phyloP scores from a whole-genome alignment of 805 yeast genomes.

The Candida boleticola region DNA sequence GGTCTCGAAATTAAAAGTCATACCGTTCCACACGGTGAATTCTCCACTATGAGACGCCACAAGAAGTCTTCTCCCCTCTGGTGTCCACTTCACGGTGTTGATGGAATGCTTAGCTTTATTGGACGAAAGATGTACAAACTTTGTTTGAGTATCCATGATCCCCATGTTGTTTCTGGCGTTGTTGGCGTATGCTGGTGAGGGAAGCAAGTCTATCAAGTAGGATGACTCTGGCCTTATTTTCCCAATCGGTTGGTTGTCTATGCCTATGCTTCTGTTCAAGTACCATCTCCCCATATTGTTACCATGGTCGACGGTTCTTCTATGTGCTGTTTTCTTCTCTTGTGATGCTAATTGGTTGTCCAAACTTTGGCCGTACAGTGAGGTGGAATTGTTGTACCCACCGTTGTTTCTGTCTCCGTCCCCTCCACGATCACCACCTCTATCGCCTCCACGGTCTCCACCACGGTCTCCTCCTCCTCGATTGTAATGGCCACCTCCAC shows the following conservation, averaged over 20 bases:
- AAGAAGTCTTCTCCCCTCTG: slow-evolving; percentile 86
- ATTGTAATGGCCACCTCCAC: not conserved
- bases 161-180: slow-evolving; percentile 37
- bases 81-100: slow-evolving; percentile 92
- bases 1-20: slow-evolving; percentile 92
- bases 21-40: slow-evolving; percentile 95
- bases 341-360: slow-evolving; percentile 46
- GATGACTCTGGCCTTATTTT: slow-evolving; percentile 66
- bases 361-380: slow-evolving; percentile 23
- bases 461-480: slow-evolving; percentile 1
- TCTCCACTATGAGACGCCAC: slow-evolving; percentile 94
- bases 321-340: slow-evolving; percentile 50
- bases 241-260: slow-evolving; percentile 46
- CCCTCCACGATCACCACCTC: slow-evolving; percentile 8
- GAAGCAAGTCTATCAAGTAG: slow-evolving; percentile 60
- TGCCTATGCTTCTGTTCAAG: slow-evolving; percentile 43
- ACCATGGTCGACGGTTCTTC: slow-evolving; percentile 79
- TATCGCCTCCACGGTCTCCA: slow-evolving; percentile 2
- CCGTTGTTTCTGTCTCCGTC: slow-evolving; percentile 17
- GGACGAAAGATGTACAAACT: slow-evolving; percentile 86
- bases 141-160: slow-evolving; percentile 64
- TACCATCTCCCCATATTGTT: slow-evolving; percentile 67
- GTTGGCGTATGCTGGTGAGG: slow-evolving; percentile 57
- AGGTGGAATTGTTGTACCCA: not conserved
- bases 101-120: slow-evolving; percentile 92